Conservation (phyloP, 371 early-diverging fungal genomes). For the Fennellomyces sp. region DNA sequence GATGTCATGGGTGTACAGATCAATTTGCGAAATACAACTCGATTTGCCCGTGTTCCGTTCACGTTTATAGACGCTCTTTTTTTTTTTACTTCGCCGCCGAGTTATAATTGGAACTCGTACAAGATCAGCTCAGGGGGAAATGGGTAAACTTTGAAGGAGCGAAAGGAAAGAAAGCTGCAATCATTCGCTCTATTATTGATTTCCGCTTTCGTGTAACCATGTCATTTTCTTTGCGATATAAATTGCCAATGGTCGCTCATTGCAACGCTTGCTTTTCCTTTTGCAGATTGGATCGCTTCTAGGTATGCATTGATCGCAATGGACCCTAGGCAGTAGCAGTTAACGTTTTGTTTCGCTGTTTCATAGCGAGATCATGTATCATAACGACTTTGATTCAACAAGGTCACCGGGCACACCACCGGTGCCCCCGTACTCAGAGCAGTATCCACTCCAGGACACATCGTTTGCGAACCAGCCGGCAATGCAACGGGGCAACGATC, state of each 20-base stretch:
- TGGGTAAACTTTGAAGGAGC: background rate
- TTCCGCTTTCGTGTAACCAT: conserved; percentile 14
- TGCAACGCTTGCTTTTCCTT: conserved; percentile 18
- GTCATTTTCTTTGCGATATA: conserved; percentile 6
- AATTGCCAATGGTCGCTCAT: conserved; percentile 8
- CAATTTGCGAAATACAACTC: background rate
- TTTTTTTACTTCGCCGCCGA: no score
- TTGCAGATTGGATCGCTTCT: conserved; percentile 18
- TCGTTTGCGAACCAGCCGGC: conserved; percentile 14
- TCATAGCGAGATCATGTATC: conserved; percentile 12
- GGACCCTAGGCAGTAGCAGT: conserved; percentile 6
- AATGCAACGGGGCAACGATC: conserved; percentile 21
- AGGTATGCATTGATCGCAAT: background rate
- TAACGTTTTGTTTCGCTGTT: background rate
- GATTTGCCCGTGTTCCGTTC: conserved; percentile 1
- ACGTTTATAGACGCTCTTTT: background rate
- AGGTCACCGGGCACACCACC: conserved; percentile 9
- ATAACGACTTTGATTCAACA: conserved; percentile 7
- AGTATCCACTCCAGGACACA: conserved; percentile 24
- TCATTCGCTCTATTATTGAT: conserved; percentile 1
- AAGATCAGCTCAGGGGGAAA: conserved; percentile 1
- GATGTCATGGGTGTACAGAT: background rate
- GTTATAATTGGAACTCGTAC: no score
- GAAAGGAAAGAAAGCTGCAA: background rate
- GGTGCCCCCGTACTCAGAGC: conserved; percentile 21